Conservation (phyloP, 441 rosid genomes). For the Euphorbia corollata region DNA sequence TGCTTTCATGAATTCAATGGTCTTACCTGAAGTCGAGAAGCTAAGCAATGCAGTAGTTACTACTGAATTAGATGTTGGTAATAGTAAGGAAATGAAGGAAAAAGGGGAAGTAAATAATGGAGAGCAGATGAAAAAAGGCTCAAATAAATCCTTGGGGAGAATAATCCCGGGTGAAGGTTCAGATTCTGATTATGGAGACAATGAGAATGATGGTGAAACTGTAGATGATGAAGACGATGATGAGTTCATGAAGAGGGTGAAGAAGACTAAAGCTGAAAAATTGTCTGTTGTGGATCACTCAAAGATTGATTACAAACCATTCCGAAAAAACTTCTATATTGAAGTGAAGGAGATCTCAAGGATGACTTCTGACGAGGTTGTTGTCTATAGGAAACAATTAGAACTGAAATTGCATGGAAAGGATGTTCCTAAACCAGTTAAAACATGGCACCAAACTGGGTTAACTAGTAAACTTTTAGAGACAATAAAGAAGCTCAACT, state of each 20-base stretch:
- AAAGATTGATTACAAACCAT: slow-evolving; percentile 61
- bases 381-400: slow-evolving; percentile 61
- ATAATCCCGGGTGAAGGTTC: slow-evolving; percentile 90
- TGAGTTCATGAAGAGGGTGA: slow-evolving; percentile 94
- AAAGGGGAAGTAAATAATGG: slow-evolving; percentile 32
- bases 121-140: slow-evolving; percentile 36
- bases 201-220: slow-evolving; percentile 49
- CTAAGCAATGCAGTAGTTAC: slow-evolving; percentile 32
- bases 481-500: slow-evolving; percentile 71
- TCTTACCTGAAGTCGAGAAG: slow-evolving; percentile 84
- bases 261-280: slow-evolving; percentile 92
- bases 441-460: slow-evolving; percentile 93
- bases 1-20: slow-evolving; percentile 74
- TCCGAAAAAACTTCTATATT: slow-evolving; percentile 70
- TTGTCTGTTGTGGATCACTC: slow-evolving; percentile 81
- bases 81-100: slow-evolving; percentile 28
- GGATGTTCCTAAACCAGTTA: slow-evolving; percentile 76
- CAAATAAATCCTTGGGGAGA: slow-evolving; percentile 62
- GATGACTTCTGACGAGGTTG: slow-evolving; percentile 72
- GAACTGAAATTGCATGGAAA: slow-evolving; percentile 76
- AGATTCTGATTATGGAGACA: slow-evolving; percentile 65
- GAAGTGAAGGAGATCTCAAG: slow-evolving; percentile 78
- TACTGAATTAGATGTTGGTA: slow-evolving; percentile 27
- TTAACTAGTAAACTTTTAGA: slow-evolving; percentile 74
- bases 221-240: slow-evolving; percentile 82